A percentile compares a stretch with the other conserved stretches of the same genome.
Evolutionary conservation across 78 protist genomes (phyloP).

Genomic region (Trichosphaerium sp.): DNA sequence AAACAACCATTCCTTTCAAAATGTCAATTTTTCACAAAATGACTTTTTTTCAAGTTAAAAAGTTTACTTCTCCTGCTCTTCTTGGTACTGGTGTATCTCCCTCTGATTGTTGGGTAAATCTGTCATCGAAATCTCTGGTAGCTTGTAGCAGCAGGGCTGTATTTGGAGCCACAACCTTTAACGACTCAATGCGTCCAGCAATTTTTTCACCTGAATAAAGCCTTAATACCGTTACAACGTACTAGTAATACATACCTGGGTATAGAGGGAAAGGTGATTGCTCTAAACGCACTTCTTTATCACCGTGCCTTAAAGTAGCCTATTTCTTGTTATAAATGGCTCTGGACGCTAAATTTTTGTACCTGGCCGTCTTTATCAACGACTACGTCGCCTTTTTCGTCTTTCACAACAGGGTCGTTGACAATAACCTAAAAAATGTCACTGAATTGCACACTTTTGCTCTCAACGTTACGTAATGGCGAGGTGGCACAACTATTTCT

Average conservation of each 20-base stretch:
- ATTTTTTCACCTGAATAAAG: neutral
- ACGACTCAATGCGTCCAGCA: no score
- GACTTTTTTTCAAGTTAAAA: no score
- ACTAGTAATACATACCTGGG: constrained; percentile 81
- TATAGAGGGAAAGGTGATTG: constrained; percentile 73
- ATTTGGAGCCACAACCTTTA: constrained; percentile 40
- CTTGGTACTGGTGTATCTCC: no score
- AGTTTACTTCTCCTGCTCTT: no score
- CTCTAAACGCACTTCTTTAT: constrained; percentile 63
- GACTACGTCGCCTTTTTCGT: constrained; percentile 15
- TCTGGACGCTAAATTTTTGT: no score
- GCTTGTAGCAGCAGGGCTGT: constrained; percentile 63
- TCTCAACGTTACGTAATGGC: no score
- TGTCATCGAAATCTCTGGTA: constrained; percentile 66
- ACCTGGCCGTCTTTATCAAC: constrained; percentile 47
- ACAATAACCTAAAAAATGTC: no score
- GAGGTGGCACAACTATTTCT: no score
- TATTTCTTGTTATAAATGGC: no score
- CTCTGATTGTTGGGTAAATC: no score
- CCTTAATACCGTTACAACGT: neutral
- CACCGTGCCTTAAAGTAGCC: constrained; percentile 57
- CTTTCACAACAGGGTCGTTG: constrained; percentile 51
- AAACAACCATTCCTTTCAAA: constrained; percentile 74
- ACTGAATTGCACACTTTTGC: no score
- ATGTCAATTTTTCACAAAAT: neutral